phyloP scores from a whole-genome alignment of 352 stramenopile species.

The Phytophthora chlamydospora region DNA sequence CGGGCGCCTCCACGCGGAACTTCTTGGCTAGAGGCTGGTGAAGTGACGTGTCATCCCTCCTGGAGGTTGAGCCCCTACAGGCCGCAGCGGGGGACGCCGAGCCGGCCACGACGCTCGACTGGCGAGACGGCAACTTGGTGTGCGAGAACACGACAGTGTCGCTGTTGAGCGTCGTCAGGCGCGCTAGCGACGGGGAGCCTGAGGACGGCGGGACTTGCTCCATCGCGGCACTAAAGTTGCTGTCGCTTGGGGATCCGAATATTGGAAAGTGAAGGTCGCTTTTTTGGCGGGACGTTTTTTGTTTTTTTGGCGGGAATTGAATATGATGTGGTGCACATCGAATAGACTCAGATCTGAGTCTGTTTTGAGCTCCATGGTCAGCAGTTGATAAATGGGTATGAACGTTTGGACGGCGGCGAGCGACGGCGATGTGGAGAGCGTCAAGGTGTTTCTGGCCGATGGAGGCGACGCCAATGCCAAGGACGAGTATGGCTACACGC shows the following conservation, averaged over 20 bases:
- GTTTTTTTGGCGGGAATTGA: background rate
- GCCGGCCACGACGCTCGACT: conserved; percentile 29
- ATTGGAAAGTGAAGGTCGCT: background rate
- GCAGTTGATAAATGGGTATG: conserved; percentile 19
- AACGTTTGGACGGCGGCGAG: conserved; percentile 73
- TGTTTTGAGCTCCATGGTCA: background rate
- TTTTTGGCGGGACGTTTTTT: too few species aligned
- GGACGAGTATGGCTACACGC: conserved; percentile 75
- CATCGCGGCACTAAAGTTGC: conserved; percentile 6
- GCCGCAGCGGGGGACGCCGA: conserved; percentile 15
- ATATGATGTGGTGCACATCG: conserved; percentile 1
- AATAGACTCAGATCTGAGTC: too few species aligned
- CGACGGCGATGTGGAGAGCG: conserved; percentile 61
- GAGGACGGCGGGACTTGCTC: conserved; percentile 10
- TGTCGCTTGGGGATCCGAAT: conserved; percentile 9
- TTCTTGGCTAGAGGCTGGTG: conserved; percentile 28
- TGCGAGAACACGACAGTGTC: conserved; percentile 72
- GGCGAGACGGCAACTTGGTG: conserved; percentile 55
- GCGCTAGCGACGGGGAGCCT: background rate
- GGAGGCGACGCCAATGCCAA: conserved; percentile 59
- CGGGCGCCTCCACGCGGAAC: conserved; percentile 12
- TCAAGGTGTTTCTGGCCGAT: conserved; percentile 51
- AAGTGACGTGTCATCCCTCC: background rate
- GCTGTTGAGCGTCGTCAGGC: conserved; percentile 36
- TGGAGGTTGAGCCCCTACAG: background rate